Base-by-base conservation (phyloP, 495 filamentous ascomycete species). In the Penicillium samsonianum region DNA sequence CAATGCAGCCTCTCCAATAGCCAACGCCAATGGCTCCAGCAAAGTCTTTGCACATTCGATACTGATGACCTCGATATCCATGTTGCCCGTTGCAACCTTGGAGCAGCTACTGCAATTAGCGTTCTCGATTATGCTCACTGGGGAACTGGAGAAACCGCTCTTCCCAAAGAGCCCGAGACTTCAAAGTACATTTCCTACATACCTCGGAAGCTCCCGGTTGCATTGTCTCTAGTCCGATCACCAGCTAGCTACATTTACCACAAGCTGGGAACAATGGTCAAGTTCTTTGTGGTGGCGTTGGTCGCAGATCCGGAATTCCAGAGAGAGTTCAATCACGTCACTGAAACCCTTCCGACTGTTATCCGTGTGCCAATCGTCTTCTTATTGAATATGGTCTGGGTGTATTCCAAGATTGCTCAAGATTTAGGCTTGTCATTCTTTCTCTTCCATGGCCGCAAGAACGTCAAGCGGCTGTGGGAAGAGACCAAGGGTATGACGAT, bases 301-400 rank as follows among this genome's bases (percentile, higher is more conserved):
- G 68, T 83, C 25, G 83, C 82, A 9, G 83, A 86, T 62, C 75
- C 79, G 8, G 83, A 86, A 55, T 84, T 81, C 61, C 83, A 86
- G 57, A 68, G 82, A 46, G 83, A 86, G 49, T 72, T 84, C 48
- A 68, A 82, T 12, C 80, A 79, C 64, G 73, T 80, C 40, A 67
- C 78, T n/a, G 58, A 63, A 35, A 31, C 45, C 5, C 68, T 68
- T 23, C 72, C 71, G 6, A 40, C 59, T 9, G 19, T 75, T 30
- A 43, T 81, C 12, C 76, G 74, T 14, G 72, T 73, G 23, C 76
- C 80, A 4, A 53, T 57, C 11, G 69, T 73, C 0, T 69, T 73
- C 28, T 7, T 69, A 0, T 63, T 85, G 26, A 83, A 75, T 59
- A 60, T 70, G 53, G 20, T 82, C 22, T 85, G 82, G 82, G 68